phyloP scores from a whole-genome alignment of 2,329 filamentous ascomycete species.

The Apiospora malaysiana region DNA sequence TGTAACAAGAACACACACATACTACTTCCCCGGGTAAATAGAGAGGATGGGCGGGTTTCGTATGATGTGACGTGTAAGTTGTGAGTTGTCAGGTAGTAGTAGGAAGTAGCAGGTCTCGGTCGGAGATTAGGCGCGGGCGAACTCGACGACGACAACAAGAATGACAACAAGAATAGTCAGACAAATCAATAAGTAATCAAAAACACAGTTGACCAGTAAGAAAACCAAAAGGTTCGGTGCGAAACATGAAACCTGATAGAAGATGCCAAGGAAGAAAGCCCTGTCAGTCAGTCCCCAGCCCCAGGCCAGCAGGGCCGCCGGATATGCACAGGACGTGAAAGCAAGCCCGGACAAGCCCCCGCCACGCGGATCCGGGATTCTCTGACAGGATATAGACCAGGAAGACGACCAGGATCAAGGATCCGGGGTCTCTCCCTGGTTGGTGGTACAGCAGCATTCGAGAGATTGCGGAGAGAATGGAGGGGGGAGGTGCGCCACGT shows the following conservation, averaged over 20 bases:
- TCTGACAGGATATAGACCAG: constrained; percentile 7
- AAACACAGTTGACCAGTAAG: neutral
- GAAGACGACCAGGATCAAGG: no score
- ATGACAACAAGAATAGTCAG: no score
- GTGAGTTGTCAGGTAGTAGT: neutral
- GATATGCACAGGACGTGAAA: constrained; percentile 12
- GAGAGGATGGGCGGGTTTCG: neutral
- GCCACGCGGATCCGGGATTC: constrained; percentile 12
- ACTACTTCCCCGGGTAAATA: neutral
- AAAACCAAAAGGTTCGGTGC: neutral
- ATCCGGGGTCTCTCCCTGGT: neutral
- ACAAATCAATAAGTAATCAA: neutral
- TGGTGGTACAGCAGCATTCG: neutral
- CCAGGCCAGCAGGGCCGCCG: neutral
- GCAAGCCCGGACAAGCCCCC: neutral
- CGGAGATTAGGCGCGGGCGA: neutral
- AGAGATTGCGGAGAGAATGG: constrained; percentile 7
- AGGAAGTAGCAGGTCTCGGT: neutral
- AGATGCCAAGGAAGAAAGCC: neutral
- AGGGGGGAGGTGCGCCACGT: neutral
- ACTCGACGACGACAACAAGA: no score
- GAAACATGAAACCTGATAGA: constrained; percentile 1
- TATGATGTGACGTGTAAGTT: neutral
- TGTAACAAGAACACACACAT: neutral
- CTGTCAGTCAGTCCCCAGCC: neutral